Evolutionary conservation across 306 rosid species (phyloP), one percentile per base, ranked within the genome.

Genomic region (Datisca glomerata): DNA sequence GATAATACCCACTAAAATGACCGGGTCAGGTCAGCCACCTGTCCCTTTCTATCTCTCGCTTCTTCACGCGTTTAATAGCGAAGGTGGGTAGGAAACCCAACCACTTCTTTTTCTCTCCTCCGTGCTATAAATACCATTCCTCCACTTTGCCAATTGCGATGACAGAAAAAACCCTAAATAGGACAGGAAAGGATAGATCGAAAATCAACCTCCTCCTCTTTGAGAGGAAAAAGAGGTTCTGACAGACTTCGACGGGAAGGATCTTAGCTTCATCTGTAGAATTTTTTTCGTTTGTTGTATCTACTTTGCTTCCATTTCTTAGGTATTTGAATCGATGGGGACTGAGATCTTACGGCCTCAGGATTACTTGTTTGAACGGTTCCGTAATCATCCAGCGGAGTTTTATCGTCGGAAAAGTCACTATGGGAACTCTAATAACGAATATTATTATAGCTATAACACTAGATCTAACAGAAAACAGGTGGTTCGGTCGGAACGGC

Each of bases 331-430:
- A 20, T 45, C 12, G 37, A 89, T 89, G 98, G 98, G 79, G 16
- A 89, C 95, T 1, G 93, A 80, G 68, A 59, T 89, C 44, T 52
- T 89, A 23, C 46, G 80, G 41, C 95, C 98, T 18, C 95, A 78
- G 21, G 74, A 89, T 25, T 80, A 72, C 24, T 64, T 89, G 35
- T 52, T 66, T 21, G 60, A 72, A 20, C 51, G 82, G 22, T 66
- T 72, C 56, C 48, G 84, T 27, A 50, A 8, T 18, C 67, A 84
- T 0, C 51, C 47, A 43, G 43, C 69, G 32, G 18, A 55, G 23
- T 55, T 74, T 58, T 59, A 57, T 12, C 85, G 91, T 12, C 81
- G 84, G 57, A 60, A 51, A 18, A 28, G 23, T 14, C 12, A 24
- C 34, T 57, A 49, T 24, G 74, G 68, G 0, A 50, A 43, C 37